Percentiles rank a stretch among this genome's conserved stretches.
Evolutionary conservation across 305 asterid genomes (phyloP).

Genomic region (Fraxinus platypoda): DNA sequence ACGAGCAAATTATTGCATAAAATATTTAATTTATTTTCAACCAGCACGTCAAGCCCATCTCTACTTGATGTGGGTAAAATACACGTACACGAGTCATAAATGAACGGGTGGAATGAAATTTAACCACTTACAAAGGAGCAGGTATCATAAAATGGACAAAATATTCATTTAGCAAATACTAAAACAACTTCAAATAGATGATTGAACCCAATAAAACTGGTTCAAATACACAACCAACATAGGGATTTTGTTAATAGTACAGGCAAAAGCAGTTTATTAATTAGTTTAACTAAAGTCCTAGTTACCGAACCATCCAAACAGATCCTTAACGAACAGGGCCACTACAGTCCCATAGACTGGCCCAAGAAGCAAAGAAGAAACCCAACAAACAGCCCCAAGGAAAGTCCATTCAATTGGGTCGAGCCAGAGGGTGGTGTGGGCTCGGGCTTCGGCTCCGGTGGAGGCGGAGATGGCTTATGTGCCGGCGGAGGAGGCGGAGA

Average conservation of each 20-base stretch:
- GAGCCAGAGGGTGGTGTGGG: conserved; percentile 20
- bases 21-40: no score
- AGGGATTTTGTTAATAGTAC: not conserved
- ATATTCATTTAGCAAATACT: not conserved
- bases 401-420: conserved; percentile 4
- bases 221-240: not conserved
- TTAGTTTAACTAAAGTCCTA: not conserved
- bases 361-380: conserved; percentile 22
- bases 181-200: not conserved
- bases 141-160: no score
- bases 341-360: conserved; percentile 16
- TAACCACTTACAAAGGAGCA: no score
- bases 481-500: not conserved
- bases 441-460: not conserved
- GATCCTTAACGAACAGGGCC: not conserved
- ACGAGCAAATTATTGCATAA: no score
- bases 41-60: no score
- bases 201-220: not conserved
- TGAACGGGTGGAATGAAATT: no score
- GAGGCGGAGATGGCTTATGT: not conserved
- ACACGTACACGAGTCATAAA: no score
- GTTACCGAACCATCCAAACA: not conserved
- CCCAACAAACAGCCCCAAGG: conserved; percentile 21
- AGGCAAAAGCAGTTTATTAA: not conserved
- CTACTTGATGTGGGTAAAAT: no score